These are phyloP conservation scores for Candida multigemmis DNA, from an alignment of 805 yeast species.

Conservation along the genomic window DNA sequence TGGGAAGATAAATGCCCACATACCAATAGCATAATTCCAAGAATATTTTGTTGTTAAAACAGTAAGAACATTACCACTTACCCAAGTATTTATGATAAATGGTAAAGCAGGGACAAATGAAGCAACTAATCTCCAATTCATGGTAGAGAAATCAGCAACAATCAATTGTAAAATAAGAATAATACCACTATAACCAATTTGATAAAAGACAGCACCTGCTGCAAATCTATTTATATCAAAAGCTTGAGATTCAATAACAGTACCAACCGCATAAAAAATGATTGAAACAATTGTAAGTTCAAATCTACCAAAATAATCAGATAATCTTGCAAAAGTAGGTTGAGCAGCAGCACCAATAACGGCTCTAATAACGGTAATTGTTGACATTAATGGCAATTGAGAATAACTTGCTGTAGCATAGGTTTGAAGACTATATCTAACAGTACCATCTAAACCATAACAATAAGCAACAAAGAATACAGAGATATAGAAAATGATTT, in stretches of 20 bases:
- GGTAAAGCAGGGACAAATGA: conserved; percentile 66
- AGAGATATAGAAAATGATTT: conserved; percentile 34
- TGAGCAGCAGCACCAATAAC: conserved; percentile 63
- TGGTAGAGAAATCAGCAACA: conserved; percentile 56
- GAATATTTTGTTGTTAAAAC: conserved; percentile 41
- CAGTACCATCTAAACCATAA: conserved; percentile 21
- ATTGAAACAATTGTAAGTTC: conserved; percentile 41
- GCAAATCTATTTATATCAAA: conserved; percentile 48
- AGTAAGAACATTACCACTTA: conserved; percentile 48
- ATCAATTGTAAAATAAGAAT: conserved; percentile 47
- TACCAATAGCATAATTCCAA: conserved; percentile 59
- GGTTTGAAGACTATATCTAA: conserved; percentile 20
- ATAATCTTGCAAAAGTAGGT: conserved; percentile 52
- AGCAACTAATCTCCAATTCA: conserved; percentile 63
- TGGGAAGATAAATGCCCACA: conserved; percentile 76
- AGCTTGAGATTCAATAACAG: conserved; percentile 55
- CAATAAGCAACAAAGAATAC: conserved; percentile 49
- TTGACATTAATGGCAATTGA: conserved; percentile 46
- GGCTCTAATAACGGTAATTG: conserved; percentile 48
- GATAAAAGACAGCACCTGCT: conserved; percentile 51
- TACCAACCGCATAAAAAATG: conserved; percentile 52
- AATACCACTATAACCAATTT: conserved; percentile 53
- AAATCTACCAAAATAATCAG: conserved; percentile 61
- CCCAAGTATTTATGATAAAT: conserved; percentile 72
- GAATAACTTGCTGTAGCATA: conserved; percentile 49